Conservation (phyloP, 352 stramenopile species). For the Phytopythium montanum region DNA sequence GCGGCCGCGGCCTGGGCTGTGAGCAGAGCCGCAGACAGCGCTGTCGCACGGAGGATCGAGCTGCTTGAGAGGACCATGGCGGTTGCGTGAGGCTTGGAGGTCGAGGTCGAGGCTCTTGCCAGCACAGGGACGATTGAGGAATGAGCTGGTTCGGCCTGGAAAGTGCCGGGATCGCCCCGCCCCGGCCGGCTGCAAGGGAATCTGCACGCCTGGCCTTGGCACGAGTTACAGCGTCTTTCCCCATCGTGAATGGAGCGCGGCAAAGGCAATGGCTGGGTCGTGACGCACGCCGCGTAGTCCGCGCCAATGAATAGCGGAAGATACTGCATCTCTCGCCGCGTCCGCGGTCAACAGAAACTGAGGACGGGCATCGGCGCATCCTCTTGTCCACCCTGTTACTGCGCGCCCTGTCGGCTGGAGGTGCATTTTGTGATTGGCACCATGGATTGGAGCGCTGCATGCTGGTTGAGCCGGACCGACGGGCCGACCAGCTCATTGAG, state of each 20-base stretch:
- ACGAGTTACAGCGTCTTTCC: neutral
- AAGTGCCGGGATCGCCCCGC: too few species aligned
- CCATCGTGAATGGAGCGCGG: neutral
- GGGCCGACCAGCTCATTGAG: too few species aligned
- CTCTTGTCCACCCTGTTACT: neutral
- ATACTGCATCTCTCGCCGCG: neutral
- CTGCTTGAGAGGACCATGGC: constrained; percentile 3
- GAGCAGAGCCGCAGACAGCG: constrained; percentile 19
- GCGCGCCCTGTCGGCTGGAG: too few species aligned
- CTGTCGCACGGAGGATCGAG: constrained; percentile 12
- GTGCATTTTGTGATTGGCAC: neutral
- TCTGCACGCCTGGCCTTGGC: neutral
- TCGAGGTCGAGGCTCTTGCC: neutral
- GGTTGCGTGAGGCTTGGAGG: neutral
- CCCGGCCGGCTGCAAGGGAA: neutral
- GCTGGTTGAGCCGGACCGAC: neutral
- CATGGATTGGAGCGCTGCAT: neutral
- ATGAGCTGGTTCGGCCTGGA: neutral
- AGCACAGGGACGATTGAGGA: neutral
- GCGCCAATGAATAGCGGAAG: neutral
- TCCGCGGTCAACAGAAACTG: neutral
- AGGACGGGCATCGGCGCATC: neutral
- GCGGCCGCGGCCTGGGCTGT: constrained; percentile 6
- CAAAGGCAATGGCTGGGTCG: neutral
- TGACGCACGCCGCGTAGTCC: neutral